These are phyloP conservation scores for Begonia fuchsioides DNA, from an alignment of 306 rosid genomes.

Conservation along the genomic window DNA sequence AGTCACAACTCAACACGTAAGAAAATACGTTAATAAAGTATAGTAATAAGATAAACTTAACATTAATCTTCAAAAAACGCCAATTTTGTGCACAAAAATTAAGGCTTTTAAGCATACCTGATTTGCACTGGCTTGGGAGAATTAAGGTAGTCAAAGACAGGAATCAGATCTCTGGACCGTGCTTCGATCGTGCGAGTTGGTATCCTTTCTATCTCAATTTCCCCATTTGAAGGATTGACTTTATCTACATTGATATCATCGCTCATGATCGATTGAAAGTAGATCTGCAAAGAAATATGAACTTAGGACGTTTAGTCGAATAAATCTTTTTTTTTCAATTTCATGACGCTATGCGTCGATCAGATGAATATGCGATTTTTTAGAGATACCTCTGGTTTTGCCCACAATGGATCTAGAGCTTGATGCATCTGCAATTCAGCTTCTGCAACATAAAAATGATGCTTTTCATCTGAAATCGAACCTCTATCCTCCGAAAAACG, in stretches of 20 bases:
- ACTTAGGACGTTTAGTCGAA: background rate
- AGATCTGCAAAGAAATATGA: constrained; percentile 39
- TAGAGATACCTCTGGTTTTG: constrained; percentile 53
- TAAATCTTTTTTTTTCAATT: too few relatives aligned
- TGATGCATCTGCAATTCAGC: constrained; percentile 91
- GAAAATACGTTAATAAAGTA: too few relatives aligned
- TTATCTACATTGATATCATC: constrained; percentile 34
- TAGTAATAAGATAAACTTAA: too few relatives aligned
- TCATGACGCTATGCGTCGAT: too few relatives aligned
- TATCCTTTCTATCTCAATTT: constrained; percentile 66
- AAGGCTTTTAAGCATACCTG: constrained; percentile 27
- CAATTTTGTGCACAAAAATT: background rate
- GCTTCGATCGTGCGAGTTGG: constrained; percentile 56
- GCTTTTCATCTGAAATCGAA: constrained; percentile 31
- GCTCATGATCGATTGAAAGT: constrained; percentile 52
- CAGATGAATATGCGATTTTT: too few relatives aligned
- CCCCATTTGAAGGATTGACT: constrained; percentile 41
- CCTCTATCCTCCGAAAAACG: constrained; percentile 28
- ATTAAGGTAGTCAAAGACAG: constrained; percentile 53
- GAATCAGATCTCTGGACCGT: constrained; percentile 65
- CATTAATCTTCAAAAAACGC: too few relatives aligned
- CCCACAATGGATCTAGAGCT: constrained; percentile 53
- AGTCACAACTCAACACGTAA: too few relatives aligned
- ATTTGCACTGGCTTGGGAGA: constrained; percentile 32
- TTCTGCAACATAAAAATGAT: constrained; percentile 78